A percentile compares a stretch with the other conserved stretches of the same genome.
These are phyloP conservation scores for Trichosporon sp. DNA, from an alignment of 1,284 basidiomycete genomes.

Conservation along the genomic window DNA sequence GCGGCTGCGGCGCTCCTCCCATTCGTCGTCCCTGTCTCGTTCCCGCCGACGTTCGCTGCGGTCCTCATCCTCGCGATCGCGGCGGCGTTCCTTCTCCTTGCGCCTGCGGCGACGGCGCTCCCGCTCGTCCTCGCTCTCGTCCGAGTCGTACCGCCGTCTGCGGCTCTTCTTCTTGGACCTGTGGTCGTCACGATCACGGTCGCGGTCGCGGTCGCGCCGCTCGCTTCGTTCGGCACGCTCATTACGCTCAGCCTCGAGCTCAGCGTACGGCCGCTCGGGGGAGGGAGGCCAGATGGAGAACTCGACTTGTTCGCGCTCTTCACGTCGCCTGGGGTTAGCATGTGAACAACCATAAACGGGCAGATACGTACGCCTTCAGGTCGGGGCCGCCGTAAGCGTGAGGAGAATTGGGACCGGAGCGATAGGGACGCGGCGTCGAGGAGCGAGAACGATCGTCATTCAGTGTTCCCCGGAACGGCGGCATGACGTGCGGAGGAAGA, in stretches of 20 bases:
- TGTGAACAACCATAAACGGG: neutral
- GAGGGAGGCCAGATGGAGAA: slow-evolving; percentile 82
- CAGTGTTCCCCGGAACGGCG: slow-evolving; percentile 21
- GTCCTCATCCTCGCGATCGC: slow-evolving; percentile 41
- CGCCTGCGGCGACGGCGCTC: slow-evolving; percentile 55
- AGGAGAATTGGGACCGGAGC: neutral
- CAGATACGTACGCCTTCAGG: slow-evolving; percentile 4
- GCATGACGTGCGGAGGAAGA: slow-evolving; percentile 22
- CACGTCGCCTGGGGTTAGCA: slow-evolving; percentile 65
- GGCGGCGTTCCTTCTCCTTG: slow-evolving; percentile 59
- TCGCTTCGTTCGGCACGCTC: neutral
- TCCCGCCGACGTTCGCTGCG: slow-evolving; percentile 1
- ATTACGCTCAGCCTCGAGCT: slow-evolving; percentile 14
- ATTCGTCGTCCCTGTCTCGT: slow-evolving; percentile 35
- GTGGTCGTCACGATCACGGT: slow-evolving; percentile 21
- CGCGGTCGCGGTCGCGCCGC: neutral
- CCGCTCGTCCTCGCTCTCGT: slow-evolving; percentile 66
- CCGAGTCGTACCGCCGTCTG: slow-evolving; percentile 55
- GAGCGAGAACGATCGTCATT: neutral
- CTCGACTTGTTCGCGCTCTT: slow-evolving; percentile 67
- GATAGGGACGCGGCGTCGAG: neutral
- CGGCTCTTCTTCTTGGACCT: slow-evolving; percentile 44
- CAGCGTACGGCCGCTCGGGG: slow-evolving; percentile 62
- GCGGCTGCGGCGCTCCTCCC: slow-evolving; percentile 34
- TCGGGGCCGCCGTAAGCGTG: neutral